phyloP scores from a whole-genome alignment of 306 rosid genomes.

The Bauhinia variegata region DNA sequence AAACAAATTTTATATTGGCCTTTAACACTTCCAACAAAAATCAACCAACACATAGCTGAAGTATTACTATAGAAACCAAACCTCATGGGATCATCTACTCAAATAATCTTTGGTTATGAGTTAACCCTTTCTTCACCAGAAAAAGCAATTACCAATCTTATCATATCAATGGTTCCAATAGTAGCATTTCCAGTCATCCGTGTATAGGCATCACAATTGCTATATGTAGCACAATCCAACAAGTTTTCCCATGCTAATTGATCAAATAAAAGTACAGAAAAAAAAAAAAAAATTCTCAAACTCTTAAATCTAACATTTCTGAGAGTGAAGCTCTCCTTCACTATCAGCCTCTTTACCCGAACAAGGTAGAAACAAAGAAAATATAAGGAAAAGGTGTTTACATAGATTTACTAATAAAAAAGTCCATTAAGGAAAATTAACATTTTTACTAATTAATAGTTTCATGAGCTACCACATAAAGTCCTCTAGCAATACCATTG shows the following conservation, averaged over 20 bases:
- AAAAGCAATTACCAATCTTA: not conserved
- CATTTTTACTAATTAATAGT: not conserved
- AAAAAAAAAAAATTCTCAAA: too few relatives aligned
- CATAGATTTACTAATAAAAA: too few relatives aligned
- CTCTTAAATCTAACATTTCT: constrained; percentile 18
- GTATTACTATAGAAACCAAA: constrained; percentile 1
- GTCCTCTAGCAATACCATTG: not conserved
- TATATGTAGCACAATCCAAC: not conserved
- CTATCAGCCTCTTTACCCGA: too few relatives aligned
- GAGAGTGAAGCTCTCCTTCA: too few relatives aligned
- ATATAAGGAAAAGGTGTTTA: too few relatives aligned
- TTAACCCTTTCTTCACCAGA: not conserved
- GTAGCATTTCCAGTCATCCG: not conserved
- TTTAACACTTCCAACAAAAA: constrained; percentile 29
- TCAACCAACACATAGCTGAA: constrained; percentile 9
- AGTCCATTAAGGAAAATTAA: not conserved
- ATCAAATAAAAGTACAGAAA: not conserved
- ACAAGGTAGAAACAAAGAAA: too few relatives aligned
- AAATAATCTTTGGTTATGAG: not conserved
- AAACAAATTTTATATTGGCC: constrained; percentile 13
- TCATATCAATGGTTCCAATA: not conserved
- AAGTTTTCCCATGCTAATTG: not conserved
- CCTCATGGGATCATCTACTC: constrained; percentile 11
- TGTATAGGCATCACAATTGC: not conserved
- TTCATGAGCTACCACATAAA: not conserved